These are phyloP conservation scores for Xylaria sp. DNA, from an alignment of 2,329 filamentous ascomycete species.

Conservation along the genomic window DNA sequence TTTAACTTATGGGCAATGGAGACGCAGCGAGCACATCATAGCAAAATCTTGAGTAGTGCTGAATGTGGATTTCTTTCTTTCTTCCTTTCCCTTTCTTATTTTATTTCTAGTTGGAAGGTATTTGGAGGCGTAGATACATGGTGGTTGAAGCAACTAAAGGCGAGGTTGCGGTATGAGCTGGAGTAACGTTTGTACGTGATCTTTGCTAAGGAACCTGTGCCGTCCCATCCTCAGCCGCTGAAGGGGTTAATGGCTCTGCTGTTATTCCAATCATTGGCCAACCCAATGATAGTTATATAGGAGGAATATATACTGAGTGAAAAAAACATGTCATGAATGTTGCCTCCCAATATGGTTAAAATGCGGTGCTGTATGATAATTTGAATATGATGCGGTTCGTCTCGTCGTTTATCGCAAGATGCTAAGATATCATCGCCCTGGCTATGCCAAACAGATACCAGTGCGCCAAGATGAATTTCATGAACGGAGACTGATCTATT, in stretches of 20 bases:
- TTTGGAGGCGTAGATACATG: constrained; percentile 25
- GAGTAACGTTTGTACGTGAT: neutral
- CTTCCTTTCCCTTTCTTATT: constrained; percentile 8
- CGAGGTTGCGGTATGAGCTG: constrained; percentile 1
- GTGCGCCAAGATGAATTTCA: constrained; percentile 25
- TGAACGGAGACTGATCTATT: constrained; percentile 29
- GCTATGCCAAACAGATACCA: constrained; percentile 32
- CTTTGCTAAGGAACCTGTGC: neutral
- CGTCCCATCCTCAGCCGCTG: neutral
- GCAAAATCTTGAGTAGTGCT: neutral
- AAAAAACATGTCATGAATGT: constrained; percentile 16
- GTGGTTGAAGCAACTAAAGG: constrained; percentile 1
- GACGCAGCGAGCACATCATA: constrained; percentile 1
- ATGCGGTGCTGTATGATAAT: constrained; percentile 39
- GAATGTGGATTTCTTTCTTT: neutral
- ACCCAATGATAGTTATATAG: constrained; percentile 11
- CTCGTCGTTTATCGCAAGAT: constrained; percentile 43
- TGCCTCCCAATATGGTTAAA: constrained; percentile 17
- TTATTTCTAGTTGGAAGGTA: constrained; percentile 5
- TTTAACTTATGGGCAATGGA: neutral
- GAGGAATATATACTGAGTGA: constrained; percentile 5
- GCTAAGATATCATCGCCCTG: constrained; percentile 30
- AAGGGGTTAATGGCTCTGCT: neutral
- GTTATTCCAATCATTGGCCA: constrained; percentile 3
- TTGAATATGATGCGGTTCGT: constrained; percentile 43